Evolutionary conservation across 257 asterid species (phyloP).

Genomic region (Penstemon davidsonii): DNA sequence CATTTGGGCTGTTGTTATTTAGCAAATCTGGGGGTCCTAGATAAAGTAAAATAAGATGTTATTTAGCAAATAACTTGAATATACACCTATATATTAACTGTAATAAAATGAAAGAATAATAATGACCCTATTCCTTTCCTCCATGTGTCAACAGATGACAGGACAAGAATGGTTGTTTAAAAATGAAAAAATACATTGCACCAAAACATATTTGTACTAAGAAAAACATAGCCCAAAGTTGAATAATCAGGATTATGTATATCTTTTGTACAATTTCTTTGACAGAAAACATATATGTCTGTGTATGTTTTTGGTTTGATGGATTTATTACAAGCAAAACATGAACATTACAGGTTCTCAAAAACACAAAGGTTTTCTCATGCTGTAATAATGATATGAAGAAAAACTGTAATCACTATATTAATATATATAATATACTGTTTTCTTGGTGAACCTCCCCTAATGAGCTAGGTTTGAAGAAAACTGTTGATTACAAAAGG

Average conservation of each 20-base stretch:
- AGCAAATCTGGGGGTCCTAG: too few relatives aligned
- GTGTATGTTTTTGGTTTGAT: conserved; percentile 26
- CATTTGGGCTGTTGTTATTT: too few relatives aligned
- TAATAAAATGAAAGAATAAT: too few relatives aligned
- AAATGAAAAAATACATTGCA: too few relatives aligned
- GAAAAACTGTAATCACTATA: conserved; percentile 23
- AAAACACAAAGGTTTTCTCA: conserved; percentile 52
- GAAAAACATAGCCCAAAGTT: conserved; percentile 4
- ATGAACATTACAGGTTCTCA: conserved; percentile 41
- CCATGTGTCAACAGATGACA: too few relatives aligned
- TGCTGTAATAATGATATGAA: conserved; percentile 23
- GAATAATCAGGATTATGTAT: conserved; percentile 21
- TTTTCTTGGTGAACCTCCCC: conserved; percentile 34
- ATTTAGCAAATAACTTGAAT: too few relatives aligned
- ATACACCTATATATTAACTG: too few relatives aligned
- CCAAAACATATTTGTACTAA: not conserved
- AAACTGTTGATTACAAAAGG: conserved; percentile 34
- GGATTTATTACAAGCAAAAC: conserved; percentile 42
- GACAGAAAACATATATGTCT: conserved; percentile 19
- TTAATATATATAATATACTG: conserved; percentile 22
- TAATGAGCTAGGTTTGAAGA: conserved; percentile 27
- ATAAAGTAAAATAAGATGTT: too few relatives aligned
- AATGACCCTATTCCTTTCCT: too few relatives aligned
- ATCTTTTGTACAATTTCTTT: conserved; percentile 26
- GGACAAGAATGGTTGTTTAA: too few relatives aligned